Percentiles rank a stretch among this genome's conserved stretches.
Conservation (phyloP, 352 stramenopile genomes). For the Phytophthora aleatoria region DNA sequence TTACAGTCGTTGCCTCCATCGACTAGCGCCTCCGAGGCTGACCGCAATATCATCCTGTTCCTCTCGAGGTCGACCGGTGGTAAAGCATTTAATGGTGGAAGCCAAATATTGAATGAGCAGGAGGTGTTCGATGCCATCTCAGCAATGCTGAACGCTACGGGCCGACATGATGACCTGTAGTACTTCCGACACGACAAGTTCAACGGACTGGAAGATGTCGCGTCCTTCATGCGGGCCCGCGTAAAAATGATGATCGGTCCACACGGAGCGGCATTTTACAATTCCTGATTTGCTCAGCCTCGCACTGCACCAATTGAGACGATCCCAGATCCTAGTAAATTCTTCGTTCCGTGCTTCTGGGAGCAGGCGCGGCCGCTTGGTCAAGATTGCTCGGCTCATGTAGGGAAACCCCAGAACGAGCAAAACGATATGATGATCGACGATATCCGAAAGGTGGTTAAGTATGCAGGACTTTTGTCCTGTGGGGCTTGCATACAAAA, state of each 20-base stretch:
- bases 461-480: too few relatives aligned
- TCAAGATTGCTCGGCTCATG: conserved; percentile 34
- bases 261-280: conserved; percentile 38
- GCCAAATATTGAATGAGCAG: conserved; percentile 30
- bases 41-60: conserved; percentile 33
- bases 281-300: conserved; percentile 29
- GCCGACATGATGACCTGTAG: conserved; percentile 20
- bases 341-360: conserved; percentile 36
- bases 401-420: conserved; percentile 14
- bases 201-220: conserved; percentile 23
- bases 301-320: conserved; percentile 36
- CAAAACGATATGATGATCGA: conserved; percentile 33
- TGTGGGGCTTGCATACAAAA: too few relatives aligned
- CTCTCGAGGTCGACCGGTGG: conserved; percentile 32
- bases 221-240: conserved; percentile 30
- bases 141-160: conserved; percentile 16
- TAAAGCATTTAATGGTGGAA: conserved; percentile 26
- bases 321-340: conserved; percentile 24
- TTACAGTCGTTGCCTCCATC: conserved; percentile 17
- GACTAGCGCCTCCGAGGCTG: background rate
- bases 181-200: conserved; percentile 36
- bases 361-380: conserved; percentile 33
- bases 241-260: conserved; percentile 41
- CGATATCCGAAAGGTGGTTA: conserved; percentile 3
- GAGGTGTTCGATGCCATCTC: conserved; percentile 27